These are phyloP conservation scores for Venustampulla echinocandica DNA, from an alignment of 495 filamentous ascomycete genomes.

Conservation along the genomic window DNA sequence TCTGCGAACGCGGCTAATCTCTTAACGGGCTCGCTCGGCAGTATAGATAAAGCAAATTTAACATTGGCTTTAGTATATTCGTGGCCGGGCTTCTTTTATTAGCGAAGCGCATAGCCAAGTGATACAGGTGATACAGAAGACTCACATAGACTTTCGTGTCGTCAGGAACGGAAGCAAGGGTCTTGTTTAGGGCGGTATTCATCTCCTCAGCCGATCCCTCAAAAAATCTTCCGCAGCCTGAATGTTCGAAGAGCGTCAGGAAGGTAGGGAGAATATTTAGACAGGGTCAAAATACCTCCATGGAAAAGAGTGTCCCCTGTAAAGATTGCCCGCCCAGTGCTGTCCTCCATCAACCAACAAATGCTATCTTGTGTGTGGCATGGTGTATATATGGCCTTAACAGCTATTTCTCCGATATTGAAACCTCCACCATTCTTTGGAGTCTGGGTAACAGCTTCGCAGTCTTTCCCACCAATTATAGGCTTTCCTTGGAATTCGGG, in stretches of 20 bases:
- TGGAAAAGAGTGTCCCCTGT: conserved; percentile 96
- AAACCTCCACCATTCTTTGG: conserved; percentile 69
- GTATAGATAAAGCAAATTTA: conserved; percentile 70
- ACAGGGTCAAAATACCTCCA: conserved; percentile 47
- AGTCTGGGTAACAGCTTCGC: conserved; percentile 65
- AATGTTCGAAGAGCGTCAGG: not conserved
- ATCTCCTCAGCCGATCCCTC: conserved; percentile 87
- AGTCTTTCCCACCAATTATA: conserved; percentile 83
- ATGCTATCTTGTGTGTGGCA: conserved; percentile 99
- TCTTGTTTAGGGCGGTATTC: conserved; percentile 85
- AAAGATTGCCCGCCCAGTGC: conserved; percentile 73
- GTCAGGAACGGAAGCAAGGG: conserved; percentile 70
- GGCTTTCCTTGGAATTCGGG: conserved; percentile 43
- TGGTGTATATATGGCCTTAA: conserved; percentile 87
- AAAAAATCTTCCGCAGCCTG: conserved; percentile 95
- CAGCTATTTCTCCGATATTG: conserved; percentile 75
- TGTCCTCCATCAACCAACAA: conserved; percentile 77
- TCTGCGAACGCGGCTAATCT: conserved; percentile 69
- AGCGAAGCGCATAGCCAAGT: not conserved
- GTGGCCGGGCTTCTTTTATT: conserved; percentile 63
- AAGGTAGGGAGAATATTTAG: conserved; percentile 5
- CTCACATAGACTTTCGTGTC: conserved; percentile 89
- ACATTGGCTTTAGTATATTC: conserved; percentile 95
- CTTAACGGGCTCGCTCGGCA: conserved; percentile 65
- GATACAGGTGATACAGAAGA: conserved; percentile 6